Conservation (phyloP, 2,329 filamentous ascomycete genomes). For the Calonectria fujianensis region DNA sequence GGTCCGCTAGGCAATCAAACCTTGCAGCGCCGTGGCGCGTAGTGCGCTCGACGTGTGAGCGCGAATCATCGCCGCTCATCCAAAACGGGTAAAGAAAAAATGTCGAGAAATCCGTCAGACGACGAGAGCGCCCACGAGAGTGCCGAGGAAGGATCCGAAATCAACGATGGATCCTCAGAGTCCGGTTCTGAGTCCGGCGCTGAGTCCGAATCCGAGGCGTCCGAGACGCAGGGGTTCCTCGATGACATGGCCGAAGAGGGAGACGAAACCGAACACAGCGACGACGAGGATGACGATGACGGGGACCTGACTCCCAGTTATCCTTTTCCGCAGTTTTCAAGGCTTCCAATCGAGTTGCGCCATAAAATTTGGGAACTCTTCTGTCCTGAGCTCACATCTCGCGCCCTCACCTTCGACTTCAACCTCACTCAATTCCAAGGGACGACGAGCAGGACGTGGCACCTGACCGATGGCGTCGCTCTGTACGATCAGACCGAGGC, state of each 20-base stretch:
- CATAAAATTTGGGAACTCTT: slow-evolving; percentile 58
- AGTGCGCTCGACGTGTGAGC: slow-evolving; percentile 20
- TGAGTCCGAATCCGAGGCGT: slow-evolving; percentile 46
- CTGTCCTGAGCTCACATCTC: slow-evolving; percentile 56
- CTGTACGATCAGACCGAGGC: slow-evolving; percentile 56
- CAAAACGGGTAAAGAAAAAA: slow-evolving; percentile 15
- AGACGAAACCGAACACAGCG: slow-evolving; percentile 48
- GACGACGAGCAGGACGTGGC: slow-evolving; percentile 39
- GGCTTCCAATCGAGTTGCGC: slow-evolving; percentile 57
- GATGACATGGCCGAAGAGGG: slow-evolving; percentile 52
- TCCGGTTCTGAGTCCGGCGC: slow-evolving; percentile 26
- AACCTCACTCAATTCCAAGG: slow-evolving; percentile 39
- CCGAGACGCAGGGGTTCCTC: slow-evolving; percentile 49
- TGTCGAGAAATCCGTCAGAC: slow-evolving; percentile 27
- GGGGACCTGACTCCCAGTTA: neutral
- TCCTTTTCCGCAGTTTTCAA: slow-evolving; percentile 54
- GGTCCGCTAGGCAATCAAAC: slow-evolving; percentile 1
- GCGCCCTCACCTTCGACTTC: slow-evolving; percentile 57
- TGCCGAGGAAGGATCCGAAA: slow-evolving; percentile 15
- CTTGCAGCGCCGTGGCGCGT: slow-evolving; percentile 22
- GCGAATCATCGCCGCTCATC: slow-evolving; percentile 17
- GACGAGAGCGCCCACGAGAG: slow-evolving; percentile 20
- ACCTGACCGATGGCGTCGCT: slow-evolving; percentile 48
- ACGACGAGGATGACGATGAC: slow-evolving; percentile 22
- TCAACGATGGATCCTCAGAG: slow-evolving; percentile 2